A percentile compares a stretch with the other conserved stretches of the same genome.
phyloP scores from a whole-genome alignment of 768 basidiomycete species.

The Cyathus striatus region DNA sequence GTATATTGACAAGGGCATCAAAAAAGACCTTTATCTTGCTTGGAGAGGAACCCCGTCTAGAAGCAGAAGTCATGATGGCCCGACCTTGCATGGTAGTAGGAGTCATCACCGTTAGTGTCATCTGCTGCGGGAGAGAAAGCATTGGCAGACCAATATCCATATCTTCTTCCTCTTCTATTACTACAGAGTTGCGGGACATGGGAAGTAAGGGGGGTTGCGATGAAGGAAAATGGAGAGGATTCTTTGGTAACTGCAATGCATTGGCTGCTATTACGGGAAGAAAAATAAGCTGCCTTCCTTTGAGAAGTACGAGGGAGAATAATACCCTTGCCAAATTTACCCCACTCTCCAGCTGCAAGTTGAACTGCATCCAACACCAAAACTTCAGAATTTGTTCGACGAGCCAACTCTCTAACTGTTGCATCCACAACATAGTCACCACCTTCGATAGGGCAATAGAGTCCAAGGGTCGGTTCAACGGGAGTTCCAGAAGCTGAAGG shows the following conservation, averaged over 20 bases:
- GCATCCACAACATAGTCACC: conserved; percentile 79
- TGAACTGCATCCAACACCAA: conserved; percentile 81
- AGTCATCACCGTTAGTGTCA: conserved; percentile 37
- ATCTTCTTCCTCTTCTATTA: conserved; percentile 42
- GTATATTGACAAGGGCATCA: conserved; percentile 69
- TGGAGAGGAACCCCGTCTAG: conserved; percentile 40
- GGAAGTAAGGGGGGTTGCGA: conserved; percentile 14
- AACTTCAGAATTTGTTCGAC: conserved; percentile 71
- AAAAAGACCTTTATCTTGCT: conserved; percentile 69
- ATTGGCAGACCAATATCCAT: conserved; percentile 26
- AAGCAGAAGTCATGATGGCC: conserved; percentile 32
- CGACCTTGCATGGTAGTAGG: conserved; percentile 31
- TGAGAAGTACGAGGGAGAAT: conserved; percentile 4
- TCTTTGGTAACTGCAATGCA: conserved; percentile 60
- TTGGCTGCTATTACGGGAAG: conserved; percentile 52
- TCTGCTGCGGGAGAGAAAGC: conserved; percentile 28
- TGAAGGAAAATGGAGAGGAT: conserved; percentile 68
- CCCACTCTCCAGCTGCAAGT: conserved; percentile 85
- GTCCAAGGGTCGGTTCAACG: conserved; percentile 75
- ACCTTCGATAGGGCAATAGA: conserved; percentile 84
- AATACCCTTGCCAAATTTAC: conserved; percentile 75
- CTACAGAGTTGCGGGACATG: conserved; percentile 13
- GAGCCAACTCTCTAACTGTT: conserved; percentile 74
- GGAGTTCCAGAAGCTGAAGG: conserved; percentile 46
- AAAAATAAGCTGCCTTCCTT: conserved; percentile 1